A percentile compares a stretch with the other conserved stretches of the same genome.
These are phyloP conservation scores for maize (Zea mays) DNA, from an alignment of 176 grass and related monocot genomes.

Conservation along the genomic window Zm-B73-REFERENCE-NAM-5.0 NC_050097.1:170096501-170097000, in stretches of 20 bases:
- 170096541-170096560: background rate
- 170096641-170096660: background rate
- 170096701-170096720: background rate
- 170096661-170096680: background rate
- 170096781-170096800: too few species aligned
- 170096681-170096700: background rate
- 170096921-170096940: too few species aligned
- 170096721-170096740: background rate
- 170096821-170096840: too few species aligned
- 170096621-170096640: background rate
- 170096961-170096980: too few species aligned
- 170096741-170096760: background rate
- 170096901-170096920: too few species aligned
- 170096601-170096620: too few species aligned
- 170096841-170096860: too few species aligned
- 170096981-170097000: too few species aligned
- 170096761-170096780: background rate
- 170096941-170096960: too few species aligned
- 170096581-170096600: background rate
- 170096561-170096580: background rate
- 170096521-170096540: background rate
- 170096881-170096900: too few species aligned
- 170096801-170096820: too few species aligned
- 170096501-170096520: background rate
- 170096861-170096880: too few species aligned